phyloP scores from a whole-genome alignment of 257 asterid genomes.

The Przewalskia tangutica region DNA sequence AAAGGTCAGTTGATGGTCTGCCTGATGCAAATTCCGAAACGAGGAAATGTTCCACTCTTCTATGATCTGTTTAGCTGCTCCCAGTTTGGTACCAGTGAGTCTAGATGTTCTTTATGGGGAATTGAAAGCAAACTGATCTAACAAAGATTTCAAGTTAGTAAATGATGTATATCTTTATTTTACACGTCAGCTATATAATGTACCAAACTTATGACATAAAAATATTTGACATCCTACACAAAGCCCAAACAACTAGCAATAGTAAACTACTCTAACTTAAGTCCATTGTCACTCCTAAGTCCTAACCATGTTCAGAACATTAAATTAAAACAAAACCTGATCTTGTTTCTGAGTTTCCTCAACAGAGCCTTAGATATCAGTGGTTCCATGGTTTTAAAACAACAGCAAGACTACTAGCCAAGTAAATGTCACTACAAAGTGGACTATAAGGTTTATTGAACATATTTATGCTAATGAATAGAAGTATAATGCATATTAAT shows the following conservation, averaged over 20 bases:
- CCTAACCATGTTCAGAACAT: not conserved
- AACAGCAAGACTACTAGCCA: not conserved
- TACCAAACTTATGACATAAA: not conserved
- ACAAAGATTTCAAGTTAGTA: not conserved
- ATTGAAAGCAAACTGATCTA: not conserved
- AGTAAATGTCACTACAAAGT: not conserved
- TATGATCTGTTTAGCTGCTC: not conserved
- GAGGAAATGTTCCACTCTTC: not conserved
- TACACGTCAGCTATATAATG: not conserved
- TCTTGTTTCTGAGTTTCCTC: not conserved
- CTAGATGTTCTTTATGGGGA: not conserved
- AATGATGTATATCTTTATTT: not conserved
- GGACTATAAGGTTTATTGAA: not conserved
- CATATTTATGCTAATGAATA: not conserved
- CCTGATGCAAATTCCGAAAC: not conserved
- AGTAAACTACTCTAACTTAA: not conserved
- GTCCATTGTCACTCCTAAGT: not conserved
- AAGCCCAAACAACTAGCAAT: not conserved
- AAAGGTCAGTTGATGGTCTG: not conserved
- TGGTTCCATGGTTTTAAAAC: not conserved
- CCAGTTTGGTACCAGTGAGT: too few species aligned
- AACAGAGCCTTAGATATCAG: not conserved
- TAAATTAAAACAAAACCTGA: not conserved
- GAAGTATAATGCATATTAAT: not conserved
- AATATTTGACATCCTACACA: not conserved